Base-by-base conservation (phyloP, 2,329 filamentous ascomycete genomes). In the Penicillium sp. region DNA sequence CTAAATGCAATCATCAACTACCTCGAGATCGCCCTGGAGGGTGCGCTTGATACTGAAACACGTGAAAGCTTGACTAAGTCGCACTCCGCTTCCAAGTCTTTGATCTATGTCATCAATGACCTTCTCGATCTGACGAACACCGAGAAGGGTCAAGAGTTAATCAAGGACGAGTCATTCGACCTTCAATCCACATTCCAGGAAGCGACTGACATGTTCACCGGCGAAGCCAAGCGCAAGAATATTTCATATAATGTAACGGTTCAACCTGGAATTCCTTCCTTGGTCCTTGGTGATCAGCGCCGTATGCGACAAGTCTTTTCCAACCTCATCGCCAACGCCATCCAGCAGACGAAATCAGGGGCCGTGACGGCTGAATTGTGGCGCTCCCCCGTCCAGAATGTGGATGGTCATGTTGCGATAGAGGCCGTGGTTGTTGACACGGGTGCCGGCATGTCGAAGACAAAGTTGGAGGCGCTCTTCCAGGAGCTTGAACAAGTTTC, bases 1-100 rank as follows among this genome's bases (percentile, higher is more conserved):
- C 74, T 96, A 2, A 96, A 96, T 64, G 91, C 91, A 14, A 95
- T 96, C 63, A 95, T 96, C 71, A 96, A 96, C 62, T 96, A 95
- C 60, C 80, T 96, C 1, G 91, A 96, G 62, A 95, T 96, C 57
- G 91, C 91, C 0, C 74, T 96, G 1, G 91, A 96, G 71, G 90
- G 90, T 0, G 75, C 79, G 0, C 75, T 96, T 3, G 91, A 95
- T 57, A 76, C 83, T 14, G 91, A 95, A 65, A 95, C 89, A 0
- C 79, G 92, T 18, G 91, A 96, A 5, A 95, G 94, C 54, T 75
- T 96, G 5, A 81, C 87, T 0, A 87, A 85, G 60, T 95, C 91
- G 0, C 89, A 96, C 66, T 95, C 90, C 0, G 91, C 91, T 4
- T 96, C 91, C 0, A 95, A 95, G 65, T 95, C 90, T 0, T 75